These are phyloP conservation scores for Phytophthora tubulina DNA, from an alignment of 352 stramenopile genomes.

Conservation along the genomic window DNA sequence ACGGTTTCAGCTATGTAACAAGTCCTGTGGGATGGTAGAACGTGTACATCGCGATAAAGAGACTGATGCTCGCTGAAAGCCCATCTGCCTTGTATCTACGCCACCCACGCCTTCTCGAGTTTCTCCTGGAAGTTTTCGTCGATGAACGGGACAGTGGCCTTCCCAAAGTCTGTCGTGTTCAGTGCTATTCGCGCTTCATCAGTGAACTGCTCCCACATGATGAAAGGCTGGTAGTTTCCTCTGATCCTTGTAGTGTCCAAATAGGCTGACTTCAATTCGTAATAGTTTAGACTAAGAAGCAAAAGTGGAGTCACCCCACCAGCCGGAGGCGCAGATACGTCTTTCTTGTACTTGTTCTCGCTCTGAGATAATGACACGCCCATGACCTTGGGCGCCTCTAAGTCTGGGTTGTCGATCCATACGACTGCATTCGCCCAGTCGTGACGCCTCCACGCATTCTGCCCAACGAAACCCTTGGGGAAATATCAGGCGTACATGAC, in stretches of 20 bases:
- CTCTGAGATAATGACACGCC: too few species aligned
- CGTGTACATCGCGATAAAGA: not conserved
- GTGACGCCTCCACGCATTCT: not conserved
- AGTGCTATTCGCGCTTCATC: not conserved
- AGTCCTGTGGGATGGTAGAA: too few species aligned
- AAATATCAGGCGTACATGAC: too few species aligned
- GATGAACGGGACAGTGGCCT: conserved; percentile 5
- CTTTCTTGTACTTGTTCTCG: too few species aligned
- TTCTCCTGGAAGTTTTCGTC: conserved; percentile 13
- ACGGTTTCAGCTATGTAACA: not conserved
- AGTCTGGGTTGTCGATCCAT: not conserved
- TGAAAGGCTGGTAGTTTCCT: conserved; percentile 3
- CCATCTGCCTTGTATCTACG: too few species aligned
- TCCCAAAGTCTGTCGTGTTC: conserved; percentile 9
- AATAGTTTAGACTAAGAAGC: too few species aligned
- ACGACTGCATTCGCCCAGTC: not conserved
- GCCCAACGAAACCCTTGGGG: too few species aligned
- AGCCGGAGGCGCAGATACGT: too few species aligned
- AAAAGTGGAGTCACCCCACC: too few species aligned
- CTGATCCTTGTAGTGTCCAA: too few species aligned
- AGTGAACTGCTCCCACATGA: conserved; percentile 16
- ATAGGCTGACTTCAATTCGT: too few species aligned
- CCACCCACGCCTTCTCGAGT: conserved; percentile 10
- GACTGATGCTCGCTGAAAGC: not conserved
- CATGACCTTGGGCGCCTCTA: too few species aligned